A percentile compares a stretch with the other conserved stretches of the same genome.
Evolutionary conservation across 2,329 filamentous ascomycete species (phyloP).

Genomic region (Ilyonectria mors-panacis): DNA sequence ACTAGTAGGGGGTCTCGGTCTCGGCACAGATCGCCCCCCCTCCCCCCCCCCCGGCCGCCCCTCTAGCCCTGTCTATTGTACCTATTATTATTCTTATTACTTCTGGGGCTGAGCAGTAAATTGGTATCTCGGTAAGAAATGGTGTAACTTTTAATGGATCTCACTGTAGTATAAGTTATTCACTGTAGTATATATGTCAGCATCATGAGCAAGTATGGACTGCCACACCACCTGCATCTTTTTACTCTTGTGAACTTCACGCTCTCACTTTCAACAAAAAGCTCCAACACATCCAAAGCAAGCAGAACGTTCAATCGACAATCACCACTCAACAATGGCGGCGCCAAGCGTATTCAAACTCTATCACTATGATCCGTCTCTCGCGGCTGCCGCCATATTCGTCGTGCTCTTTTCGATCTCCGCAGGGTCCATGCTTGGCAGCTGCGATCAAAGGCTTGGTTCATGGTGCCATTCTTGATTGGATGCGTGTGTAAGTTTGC

Average conservation of each 20-base stretch:
- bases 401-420: background rate
- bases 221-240: background rate
- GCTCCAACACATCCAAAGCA: background rate
- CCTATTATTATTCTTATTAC: background rate
- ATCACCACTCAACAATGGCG: background rate
- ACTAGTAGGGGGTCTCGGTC: too few relatives aligned
- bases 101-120: background rate
- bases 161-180: background rate
- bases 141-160: background rate
- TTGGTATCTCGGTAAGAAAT: background rate
- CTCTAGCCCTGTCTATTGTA: too few relatives aligned
- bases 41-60: too few relatives aligned
- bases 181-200: too few relatives aligned
- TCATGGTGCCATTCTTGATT: background rate
- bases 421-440: background rate
- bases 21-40: too few relatives aligned
- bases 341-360: background rate
- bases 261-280: background rate
- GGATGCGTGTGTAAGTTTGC: background rate
- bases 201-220: background rate
- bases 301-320: background rate
- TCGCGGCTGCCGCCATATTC: slow-evolving; percentile 2
- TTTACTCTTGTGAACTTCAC: background rate
- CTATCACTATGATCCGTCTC: slow-evolving; percentile 14
- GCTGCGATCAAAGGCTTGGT: background rate